A percentile compares a stretch with the other conserved stretches of the same genome.
These are phyloP conservation scores for Trametopsis cervina DNA, from an alignment of 768 basidiomycete species.

Conservation along the genomic window DNA sequence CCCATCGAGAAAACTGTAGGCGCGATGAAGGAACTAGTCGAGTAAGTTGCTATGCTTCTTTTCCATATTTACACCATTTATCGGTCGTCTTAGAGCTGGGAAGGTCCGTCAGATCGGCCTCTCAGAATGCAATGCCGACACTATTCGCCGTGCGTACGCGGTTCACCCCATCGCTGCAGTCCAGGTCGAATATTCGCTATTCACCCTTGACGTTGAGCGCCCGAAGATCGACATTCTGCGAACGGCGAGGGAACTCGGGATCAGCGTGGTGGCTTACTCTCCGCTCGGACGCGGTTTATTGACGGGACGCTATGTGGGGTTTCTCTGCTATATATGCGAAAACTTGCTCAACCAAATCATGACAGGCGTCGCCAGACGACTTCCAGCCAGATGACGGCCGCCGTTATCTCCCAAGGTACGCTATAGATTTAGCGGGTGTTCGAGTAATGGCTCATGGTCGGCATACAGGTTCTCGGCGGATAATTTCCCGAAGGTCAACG, in stretches of 20 bases:
- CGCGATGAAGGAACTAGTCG: constrained; percentile 20
- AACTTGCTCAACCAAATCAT: background rate
- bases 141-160: constrained; percentile 20
- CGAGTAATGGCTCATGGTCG: background rate
- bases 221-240: constrained; percentile 30
- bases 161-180: constrained; percentile 25
- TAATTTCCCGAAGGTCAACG: constrained; percentile 28
- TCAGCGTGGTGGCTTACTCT: constrained; percentile 27
- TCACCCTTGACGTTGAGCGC: constrained; percentile 24
- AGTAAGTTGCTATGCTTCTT: constrained; percentile 5
- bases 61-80: background rate
- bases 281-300: constrained; percentile 29
- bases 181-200: constrained; percentile 31
- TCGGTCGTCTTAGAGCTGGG: constrained; percentile 20
- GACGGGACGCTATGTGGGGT: constrained; percentile 23
- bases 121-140: constrained; percentile 23
- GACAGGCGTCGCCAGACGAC: constrained; percentile 24
- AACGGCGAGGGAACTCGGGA: constrained; percentile 35
- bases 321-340: background rate
- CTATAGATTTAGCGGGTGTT: background rate
- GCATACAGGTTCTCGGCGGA: constrained; percentile 19
- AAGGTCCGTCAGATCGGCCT: constrained; percentile 32
- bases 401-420: background rate
- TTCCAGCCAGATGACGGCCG: constrained; percentile 23
- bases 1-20: constrained; percentile 19